These are phyloP conservation scores for Xenoacremonium recifei DNA, from an alignment of 2,329 filamentous ascomycete species.

Conservation along the genomic window DNA sequence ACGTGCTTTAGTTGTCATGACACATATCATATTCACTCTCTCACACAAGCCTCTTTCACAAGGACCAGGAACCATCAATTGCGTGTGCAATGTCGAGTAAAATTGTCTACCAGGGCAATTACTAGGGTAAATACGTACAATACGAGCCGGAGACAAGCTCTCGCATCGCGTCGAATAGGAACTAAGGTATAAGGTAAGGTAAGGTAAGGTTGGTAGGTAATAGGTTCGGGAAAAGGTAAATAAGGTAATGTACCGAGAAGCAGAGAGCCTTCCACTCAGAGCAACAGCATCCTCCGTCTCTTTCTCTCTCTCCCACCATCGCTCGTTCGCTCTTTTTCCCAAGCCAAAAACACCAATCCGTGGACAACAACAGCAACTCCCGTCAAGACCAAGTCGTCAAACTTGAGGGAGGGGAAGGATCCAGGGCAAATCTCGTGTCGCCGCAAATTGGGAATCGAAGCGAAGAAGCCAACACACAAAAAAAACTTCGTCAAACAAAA, in stretches of 20 bases:
- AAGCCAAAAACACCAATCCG: constrained; percentile 23
- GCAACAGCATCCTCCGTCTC: too few relatives aligned
- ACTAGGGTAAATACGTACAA: constrained; percentile 24
- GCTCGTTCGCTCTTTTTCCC: constrained; percentile 17
- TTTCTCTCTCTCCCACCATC: constrained; percentile 7
- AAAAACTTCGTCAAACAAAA: constrained; percentile 25
- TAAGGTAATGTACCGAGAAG: constrained; percentile 15
- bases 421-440: too few relatives aligned
- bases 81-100: constrained; percentile 30
- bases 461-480: constrained; percentile 10
- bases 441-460: constrained; percentile 17
- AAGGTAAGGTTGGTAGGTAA: constrained; percentile 14
- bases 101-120: constrained; percentile 34
- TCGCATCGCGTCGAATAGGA: constrained; percentile 23
- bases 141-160: constrained; percentile 18
- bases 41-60: too few relatives aligned
- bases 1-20: too few relatives aligned
- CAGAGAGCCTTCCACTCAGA: constrained; percentile 17
- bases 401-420: too few relatives aligned
- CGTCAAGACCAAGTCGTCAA: constrained; percentile 12
- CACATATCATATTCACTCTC: too few relatives aligned
- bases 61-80: background rate
- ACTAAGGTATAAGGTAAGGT: constrained; percentile 23
- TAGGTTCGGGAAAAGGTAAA: constrained; percentile 18
- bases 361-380: constrained; percentile 29